Evolutionary conservation across 1,284 basidiomycete genomes (phyloP).

Genomic region (Xanthoconium separans): DNA sequence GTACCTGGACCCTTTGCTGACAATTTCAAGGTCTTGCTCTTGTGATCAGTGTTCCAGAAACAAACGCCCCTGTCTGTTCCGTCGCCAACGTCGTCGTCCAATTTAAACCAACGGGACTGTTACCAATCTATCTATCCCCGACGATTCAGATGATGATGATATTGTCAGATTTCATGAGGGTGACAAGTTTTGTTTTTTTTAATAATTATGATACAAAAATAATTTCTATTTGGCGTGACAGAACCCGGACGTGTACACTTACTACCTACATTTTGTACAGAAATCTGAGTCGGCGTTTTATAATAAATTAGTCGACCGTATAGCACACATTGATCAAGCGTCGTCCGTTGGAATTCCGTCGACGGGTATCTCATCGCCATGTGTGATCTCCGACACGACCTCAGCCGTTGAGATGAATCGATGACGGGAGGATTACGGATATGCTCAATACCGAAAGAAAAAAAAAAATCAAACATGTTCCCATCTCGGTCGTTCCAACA

Average conservation of each 20-base stretch:
- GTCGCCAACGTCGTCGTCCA: background rate
- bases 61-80: background rate
- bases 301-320: no score
- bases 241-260: no score
- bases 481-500: slow-evolving; percentile 2
- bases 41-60: background rate
- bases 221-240: no score
- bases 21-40: background rate
- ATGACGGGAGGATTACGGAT: background rate
- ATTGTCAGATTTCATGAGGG: background rate
- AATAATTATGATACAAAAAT: no score
- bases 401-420: background rate
- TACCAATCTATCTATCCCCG: background rate
- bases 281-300: no score
- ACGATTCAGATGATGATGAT: background rate
- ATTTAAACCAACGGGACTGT: background rate
- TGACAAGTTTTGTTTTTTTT: background rate
- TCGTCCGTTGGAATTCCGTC: background rate
- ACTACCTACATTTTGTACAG: no score
- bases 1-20: background rate
- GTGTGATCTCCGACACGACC: slow-evolving; percentile 1
- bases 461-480: background rate
- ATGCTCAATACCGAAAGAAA: background rate
- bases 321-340: no score
- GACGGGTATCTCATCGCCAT: slow-evolving; percentile 2